These are phyloP conservation scores for Salmacisia buchloeana DNA, from an alignment of 1,284 basidiomycete genomes.

Conservation along the genomic window DNA sequence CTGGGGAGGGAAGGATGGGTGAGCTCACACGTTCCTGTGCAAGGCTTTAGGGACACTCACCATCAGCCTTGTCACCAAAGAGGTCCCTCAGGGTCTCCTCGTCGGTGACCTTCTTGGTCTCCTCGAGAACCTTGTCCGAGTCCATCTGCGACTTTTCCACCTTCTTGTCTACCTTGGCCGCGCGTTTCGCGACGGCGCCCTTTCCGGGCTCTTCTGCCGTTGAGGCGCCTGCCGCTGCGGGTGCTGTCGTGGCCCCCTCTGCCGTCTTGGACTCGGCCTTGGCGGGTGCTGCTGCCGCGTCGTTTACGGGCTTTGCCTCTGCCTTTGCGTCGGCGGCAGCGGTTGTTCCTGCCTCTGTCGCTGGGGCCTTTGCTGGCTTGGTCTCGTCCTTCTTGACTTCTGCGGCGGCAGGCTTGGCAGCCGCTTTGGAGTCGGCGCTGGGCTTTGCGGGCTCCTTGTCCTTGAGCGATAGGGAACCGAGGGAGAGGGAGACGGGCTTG, in stretches of 20 bases:
- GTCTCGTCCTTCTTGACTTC: constrained; percentile 1
- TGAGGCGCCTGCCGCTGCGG: no score
- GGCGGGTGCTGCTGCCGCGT: constrained; percentile 12
- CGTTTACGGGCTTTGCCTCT: constrained; percentile 7
- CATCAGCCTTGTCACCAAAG: constrained; percentile 43
- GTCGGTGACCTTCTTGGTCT: constrained; percentile 45
- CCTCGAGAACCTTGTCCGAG: constrained; percentile 45
- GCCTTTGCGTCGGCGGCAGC: constrained; percentile 9
- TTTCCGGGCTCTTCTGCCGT: constrained; percentile 11
- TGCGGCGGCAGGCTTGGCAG: background rate
- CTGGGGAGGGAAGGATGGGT: background rate
- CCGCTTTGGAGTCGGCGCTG: background rate
- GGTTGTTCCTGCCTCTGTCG: constrained; percentile 1
- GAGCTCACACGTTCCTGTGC: background rate
- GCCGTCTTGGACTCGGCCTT: constrained; percentile 24
- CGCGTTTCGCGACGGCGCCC: constrained; percentile 16
- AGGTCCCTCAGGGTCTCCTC: constrained; percentile 49
- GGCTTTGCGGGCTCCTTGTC: constrained; percentile 1
- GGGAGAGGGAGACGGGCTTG: constrained; percentile 23
- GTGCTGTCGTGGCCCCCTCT: constrained; percentile 2
- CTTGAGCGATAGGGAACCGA: constrained; percentile 13
- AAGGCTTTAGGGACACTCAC: constrained; percentile 1
- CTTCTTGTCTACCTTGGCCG: constrained; percentile 26
- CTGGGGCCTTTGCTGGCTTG: constrained; percentile 20
- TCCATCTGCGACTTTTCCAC: constrained; percentile 40